Evolutionary conservation across 208 protist species (phyloP).

Genomic region (Acanthamoeba lugdunensis): DNA sequence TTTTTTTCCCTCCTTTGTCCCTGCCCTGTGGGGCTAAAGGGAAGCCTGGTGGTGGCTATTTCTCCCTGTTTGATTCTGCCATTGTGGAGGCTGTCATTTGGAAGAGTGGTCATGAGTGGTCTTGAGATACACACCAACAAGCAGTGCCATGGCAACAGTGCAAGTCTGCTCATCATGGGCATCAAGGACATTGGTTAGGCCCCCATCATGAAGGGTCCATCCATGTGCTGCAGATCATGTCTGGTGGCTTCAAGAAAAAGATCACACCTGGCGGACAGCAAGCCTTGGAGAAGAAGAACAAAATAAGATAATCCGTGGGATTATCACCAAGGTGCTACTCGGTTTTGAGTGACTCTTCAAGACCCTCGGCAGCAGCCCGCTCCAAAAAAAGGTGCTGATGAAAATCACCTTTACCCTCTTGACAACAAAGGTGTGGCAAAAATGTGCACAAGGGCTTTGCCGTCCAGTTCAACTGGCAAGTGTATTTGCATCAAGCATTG

Average conservation of each 20-base stretch:
- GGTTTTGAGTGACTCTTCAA: too few relatives aligned
- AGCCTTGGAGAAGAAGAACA: neutral
- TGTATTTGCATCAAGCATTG: neutral
- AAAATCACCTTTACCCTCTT: constrained; percentile 21
- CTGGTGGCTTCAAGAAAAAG: neutral
- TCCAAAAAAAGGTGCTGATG: neutral
- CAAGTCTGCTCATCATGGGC: neutral
- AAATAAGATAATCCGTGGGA: neutral
- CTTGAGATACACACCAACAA: neutral
- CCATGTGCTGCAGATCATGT: neutral
- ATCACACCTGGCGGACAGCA: neutral
- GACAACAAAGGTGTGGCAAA: neutral
- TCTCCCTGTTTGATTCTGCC: neutral
- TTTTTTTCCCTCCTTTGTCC: too few relatives aligned
- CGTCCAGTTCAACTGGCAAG: neutral
- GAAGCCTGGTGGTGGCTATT: too few relatives aligned
- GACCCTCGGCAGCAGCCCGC: too few relatives aligned
- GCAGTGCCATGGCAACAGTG: neutral
- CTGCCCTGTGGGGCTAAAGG: too few relatives aligned
- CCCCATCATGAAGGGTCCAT: neutral
- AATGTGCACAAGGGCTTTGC: neutral
- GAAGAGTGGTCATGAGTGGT: neutral
- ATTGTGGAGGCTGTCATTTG: neutral
- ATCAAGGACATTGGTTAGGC: neutral
- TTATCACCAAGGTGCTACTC: neutral